phyloP scores from a whole-genome alignment of 192 early-diverging fungal species.

The Linnemannia exigua region DNA sequence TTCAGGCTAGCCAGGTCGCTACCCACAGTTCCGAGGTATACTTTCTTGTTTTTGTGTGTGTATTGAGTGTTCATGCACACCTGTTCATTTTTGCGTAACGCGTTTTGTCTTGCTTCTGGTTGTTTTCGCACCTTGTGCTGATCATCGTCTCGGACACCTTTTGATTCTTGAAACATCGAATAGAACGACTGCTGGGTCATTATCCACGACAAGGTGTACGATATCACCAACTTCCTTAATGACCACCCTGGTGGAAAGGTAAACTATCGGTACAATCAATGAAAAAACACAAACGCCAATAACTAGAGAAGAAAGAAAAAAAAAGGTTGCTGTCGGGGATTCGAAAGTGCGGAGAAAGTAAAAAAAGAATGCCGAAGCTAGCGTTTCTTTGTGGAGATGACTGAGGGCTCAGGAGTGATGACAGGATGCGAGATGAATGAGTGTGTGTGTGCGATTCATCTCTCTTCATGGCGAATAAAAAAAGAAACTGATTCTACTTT shows the following conservation, averaged over 20 bases:
- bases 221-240: constrained; percentile 68
- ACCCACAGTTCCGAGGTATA: constrained; percentile 51
- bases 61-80: too few relatives aligned
- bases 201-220: constrained; percentile 73
- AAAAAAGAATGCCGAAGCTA: neutral
- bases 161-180: neutral
- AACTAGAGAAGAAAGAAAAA: constrained; percentile 17
- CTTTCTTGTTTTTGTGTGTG: too few relatives aligned
- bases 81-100: too few relatives aligned
- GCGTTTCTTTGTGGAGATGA: constrained; percentile 9
- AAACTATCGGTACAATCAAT: neutral
- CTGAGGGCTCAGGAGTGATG: neutral
- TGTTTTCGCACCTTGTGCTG: neutral
- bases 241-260: constrained; percentile 72
- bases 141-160: neutral
- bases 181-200: constrained; percentile 70
- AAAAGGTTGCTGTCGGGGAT: constrained; percentile 1
- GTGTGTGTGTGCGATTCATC: neutral
- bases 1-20: constrained; percentile 30
- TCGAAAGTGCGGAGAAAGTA: neutral
- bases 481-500: neutral
- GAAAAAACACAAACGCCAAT: neutral
- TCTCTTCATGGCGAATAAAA: neutral
- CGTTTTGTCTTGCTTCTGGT: neutral
- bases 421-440: neutral